A percentile compares a stretch with the other conserved stretches of the same genome.
Evolutionary conservation across 257 asterid species (phyloP).

Genomic region (Nicotiana tabacum): DNA sequence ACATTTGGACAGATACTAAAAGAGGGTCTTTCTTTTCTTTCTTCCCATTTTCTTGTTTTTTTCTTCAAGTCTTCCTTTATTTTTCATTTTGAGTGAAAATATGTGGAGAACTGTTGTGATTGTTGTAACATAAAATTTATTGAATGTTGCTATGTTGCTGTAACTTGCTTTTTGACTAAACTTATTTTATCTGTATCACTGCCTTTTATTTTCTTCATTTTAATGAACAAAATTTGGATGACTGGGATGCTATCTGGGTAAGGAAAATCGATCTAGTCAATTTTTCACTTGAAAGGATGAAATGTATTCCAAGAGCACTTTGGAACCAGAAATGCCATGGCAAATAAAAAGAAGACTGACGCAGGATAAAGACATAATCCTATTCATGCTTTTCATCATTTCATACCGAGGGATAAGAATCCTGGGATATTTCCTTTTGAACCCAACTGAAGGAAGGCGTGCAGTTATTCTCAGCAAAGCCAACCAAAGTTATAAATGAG

Average conservation of each 20-base stretch:
- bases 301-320: not conserved
- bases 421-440: not conserved
- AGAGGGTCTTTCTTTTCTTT: not conserved
- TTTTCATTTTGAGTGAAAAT: not conserved
- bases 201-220: not conserved
- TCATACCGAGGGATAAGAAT: not conserved
- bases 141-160: not conserved
- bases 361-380: not conserved
- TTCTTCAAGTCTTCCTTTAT: not conserved
- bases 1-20: no score
- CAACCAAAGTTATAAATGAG: not conserved
- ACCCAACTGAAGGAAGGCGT: not conserved
- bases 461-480: not conserved
- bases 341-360: not conserved
- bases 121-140: not conserved
- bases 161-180: not conserved
- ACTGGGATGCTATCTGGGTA: not conserved
- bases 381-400: not conserved
- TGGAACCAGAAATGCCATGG: not conserved
- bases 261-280: not conserved
- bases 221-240: not conserved
- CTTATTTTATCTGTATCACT: not conserved
- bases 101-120: not conserved
- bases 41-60: not conserved
- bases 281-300: not conserved